These are phyloP conservation scores for Phlegmacium glaucopus DNA, from an alignment of 768 basidiomycete species.

Conservation along the genomic window DNA sequence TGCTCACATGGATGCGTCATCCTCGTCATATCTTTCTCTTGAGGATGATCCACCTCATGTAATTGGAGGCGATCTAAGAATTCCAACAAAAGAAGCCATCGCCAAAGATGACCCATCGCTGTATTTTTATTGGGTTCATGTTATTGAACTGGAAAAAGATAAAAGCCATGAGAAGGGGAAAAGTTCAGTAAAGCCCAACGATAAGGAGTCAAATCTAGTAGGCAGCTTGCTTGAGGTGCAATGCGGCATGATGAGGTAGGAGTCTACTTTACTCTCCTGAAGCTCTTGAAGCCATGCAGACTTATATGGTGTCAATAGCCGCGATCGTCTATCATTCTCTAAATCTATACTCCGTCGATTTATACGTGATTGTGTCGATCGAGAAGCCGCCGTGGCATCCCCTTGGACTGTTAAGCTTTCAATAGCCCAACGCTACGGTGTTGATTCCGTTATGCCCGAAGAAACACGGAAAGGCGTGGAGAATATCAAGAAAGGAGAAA, in stretches of 20 bases:
- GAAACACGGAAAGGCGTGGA: slow-evolving; percentile 78
- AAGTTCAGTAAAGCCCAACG: slow-evolving; percentile 47
- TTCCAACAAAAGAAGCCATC: slow-evolving; percentile 67
- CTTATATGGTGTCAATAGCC: slow-evolving; percentile 43
- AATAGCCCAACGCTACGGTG: slow-evolving; percentile 82
- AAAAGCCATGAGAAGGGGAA: slow-evolving; percentile 62
- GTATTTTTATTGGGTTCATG: slow-evolving; percentile 87
- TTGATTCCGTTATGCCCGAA: slow-evolving; percentile 83
- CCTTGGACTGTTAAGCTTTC: slow-evolving; percentile 93
- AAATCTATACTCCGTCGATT: slow-evolving; percentile 96
- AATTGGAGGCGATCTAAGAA: slow-evolving; percentile 76
- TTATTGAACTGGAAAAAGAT: slow-evolving; percentile 74
- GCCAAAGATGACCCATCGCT: slow-evolving; percentile 71
- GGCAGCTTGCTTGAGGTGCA: slow-evolving; percentile 84
- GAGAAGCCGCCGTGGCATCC: slow-evolving; percentile 87
- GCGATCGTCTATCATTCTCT: slow-evolving; percentile 93
- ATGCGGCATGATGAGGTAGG: slow-evolving; percentile 76
- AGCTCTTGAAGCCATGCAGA: neutral
- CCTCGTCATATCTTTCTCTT: slow-evolving; percentile 32
- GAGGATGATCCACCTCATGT: slow-evolving; percentile 61
- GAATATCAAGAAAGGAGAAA: slow-evolving; percentile 79
- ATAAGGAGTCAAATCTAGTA: slow-evolving; percentile 58
- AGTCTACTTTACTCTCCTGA: slow-evolving; percentile 3
- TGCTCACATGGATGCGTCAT: slow-evolving; percentile 45
- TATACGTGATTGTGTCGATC: slow-evolving; percentile 92